Conservation (phyloP, 2,329 filamentous ascomycete species). For the Dactylellina sp. region DNA sequence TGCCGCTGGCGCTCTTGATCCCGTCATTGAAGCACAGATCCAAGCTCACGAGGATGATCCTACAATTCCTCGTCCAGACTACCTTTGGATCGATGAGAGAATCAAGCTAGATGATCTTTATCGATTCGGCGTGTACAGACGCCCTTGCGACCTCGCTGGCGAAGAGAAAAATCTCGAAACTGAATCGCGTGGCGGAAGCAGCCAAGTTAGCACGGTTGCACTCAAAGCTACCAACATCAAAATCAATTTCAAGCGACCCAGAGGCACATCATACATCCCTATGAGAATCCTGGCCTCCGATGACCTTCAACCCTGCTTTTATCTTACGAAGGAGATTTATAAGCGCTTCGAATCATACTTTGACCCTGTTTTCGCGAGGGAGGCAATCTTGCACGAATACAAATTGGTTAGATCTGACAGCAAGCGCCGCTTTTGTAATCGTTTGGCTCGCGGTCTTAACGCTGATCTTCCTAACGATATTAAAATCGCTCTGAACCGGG, state of each 20-base stretch:
- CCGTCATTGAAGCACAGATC: too few species aligned
- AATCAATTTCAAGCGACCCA: neutral
- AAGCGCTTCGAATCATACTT: neutral
- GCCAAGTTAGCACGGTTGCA: too few species aligned
- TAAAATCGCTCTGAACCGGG: neutral
- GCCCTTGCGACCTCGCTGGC: neutral
- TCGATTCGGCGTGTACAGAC: too few species aligned
- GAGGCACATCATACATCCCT: neutral
- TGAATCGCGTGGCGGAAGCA: too few species aligned
- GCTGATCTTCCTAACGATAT: neutral
- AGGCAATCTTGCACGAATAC: neutral
- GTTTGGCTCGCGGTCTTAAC: neutral
- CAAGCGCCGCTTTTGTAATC: constrained; percentile 7
- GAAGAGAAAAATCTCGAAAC: neutral
- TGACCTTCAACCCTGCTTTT: neutral
- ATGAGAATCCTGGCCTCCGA: neutral
- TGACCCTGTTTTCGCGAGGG: neutral
- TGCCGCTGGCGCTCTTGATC: too few species aligned
- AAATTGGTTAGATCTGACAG: neutral
- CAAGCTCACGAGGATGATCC: too few species aligned
- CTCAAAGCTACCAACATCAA: too few species aligned
- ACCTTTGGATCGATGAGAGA: too few species aligned
- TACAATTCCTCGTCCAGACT: too few species aligned
- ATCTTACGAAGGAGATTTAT: neutral
- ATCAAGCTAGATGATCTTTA: too few species aligned